Evolutionary conservation across 345 rosid genomes (phyloP), one percentile per base, ranked within the genome.

Genomic region (Arabis alpina): DNA sequence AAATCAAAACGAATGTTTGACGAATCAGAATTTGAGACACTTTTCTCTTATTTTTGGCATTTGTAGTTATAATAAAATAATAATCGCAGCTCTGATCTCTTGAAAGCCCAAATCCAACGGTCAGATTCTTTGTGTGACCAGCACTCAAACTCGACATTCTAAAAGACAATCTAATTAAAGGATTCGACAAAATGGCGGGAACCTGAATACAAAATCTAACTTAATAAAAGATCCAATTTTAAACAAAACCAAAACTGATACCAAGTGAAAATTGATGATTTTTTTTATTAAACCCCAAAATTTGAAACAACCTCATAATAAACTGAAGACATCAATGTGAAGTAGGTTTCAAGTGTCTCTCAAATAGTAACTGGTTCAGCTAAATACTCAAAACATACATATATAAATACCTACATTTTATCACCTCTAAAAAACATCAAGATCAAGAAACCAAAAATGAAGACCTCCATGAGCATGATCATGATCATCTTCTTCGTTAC

Each of bases 401-500:
- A 16, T 55, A 32, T 55, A 68, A 12, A 32, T 44, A 55, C 34
- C 0, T 32, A 12, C 11, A 36, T 40, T 13, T 25, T 37, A 10
- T 45, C 23, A 32, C 41, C 30, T 66, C 71, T 13, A 15, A 27
- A 27, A 41, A 14, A 42, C 30, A 53, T 40, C 2, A 30, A 54
- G 51, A 54, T 54, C 2, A 32, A 4, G 43, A 28, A 1, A 3
- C 2, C 41, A 56, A 68, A 8, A 28, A 68, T 68, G 56, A 68
- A 57, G 40, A 47, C 57, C 65, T 57, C 48, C n/a, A 68, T 24
- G 55, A 45, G 27, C 47, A 68, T 56, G 8, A 55, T 55, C 15
- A 24, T 47, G 23, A 19, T 19, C 34, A 10, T 65, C 34, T 67
- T 43, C 32, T 54, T 54, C 9, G n/a, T 32, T 2, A 19, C 30